Evolutionary conservation across 345 rosid genomes (phyloP).

Genomic region (Hirschfeldia incana): DNA sequence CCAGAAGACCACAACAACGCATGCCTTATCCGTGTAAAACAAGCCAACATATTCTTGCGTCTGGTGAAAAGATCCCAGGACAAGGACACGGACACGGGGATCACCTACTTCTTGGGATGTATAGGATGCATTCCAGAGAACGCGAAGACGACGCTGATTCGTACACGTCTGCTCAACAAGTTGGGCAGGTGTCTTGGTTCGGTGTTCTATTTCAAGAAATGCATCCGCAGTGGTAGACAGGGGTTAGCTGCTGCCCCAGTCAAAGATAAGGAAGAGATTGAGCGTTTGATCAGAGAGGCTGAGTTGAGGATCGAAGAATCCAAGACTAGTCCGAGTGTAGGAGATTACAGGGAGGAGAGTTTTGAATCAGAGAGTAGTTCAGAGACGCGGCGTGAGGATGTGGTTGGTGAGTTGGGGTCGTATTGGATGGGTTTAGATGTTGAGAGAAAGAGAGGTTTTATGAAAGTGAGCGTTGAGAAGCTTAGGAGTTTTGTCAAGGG

Average conservation of each 20-base stretch:
- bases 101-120: background rate
- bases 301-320: background rate
- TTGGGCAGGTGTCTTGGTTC: background rate
- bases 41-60: background rate
- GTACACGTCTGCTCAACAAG: background rate
- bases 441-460: conserved; percentile 5
- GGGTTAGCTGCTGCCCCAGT: background rate
- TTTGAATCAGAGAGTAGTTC: background rate
- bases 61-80: background rate
- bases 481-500: background rate
- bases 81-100: background rate
- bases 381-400: background rate
- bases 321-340: background rate
- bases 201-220: background rate
- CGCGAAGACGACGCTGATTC: background rate
- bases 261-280: background rate
- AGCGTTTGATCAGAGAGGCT: background rate
- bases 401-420: background rate
- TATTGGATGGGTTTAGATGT: conserved; percentile 18
- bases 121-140: background rate
- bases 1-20: background rate
- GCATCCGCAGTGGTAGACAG: background rate
- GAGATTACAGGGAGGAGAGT: background rate
- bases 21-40: background rate
- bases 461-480: conserved; percentile 19